phyloP scores from a whole-genome alignment of 208 protist genomes.

The Porcisia hertigi region DNA sequence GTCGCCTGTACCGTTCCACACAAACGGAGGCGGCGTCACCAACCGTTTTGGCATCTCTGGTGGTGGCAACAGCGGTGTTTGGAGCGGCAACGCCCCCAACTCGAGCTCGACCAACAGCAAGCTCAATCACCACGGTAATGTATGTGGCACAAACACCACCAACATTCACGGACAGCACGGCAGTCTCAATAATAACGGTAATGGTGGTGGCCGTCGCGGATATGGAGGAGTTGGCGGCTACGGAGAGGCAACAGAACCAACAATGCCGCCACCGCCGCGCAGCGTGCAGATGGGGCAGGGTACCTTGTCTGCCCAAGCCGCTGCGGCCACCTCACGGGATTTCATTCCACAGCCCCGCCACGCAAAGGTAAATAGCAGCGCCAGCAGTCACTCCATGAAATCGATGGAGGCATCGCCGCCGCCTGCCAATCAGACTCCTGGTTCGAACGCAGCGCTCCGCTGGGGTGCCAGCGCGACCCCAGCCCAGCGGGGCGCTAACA shows the following conservation, averaged over 20 bases:
- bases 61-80: slow-evolving; percentile 7
- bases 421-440: not conserved
- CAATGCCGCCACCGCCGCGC: slow-evolving; percentile 31
- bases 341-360: slow-evolving; percentile 33
- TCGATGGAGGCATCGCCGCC: slow-evolving; percentile 10
- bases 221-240: slow-evolving; percentile 3
- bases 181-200: slow-evolving; percentile 3
- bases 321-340: slow-evolving; percentile 9
- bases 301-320: slow-evolving; percentile 11
- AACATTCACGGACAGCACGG: slow-evolving; percentile 7
- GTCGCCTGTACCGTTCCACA: not conserved
- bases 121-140: slow-evolving; percentile 19
- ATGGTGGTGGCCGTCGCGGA: slow-evolving; percentile 10
- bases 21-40: not conserved
- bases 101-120: slow-evolving; percentile 13
- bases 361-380: slow-evolving; percentile 10
- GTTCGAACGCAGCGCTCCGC: slow-evolving; percentile 9
- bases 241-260: slow-evolving; percentile 12
- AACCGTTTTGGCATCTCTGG: slow-evolving; percentile 15
- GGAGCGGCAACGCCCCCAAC: slow-evolving; percentile 16
- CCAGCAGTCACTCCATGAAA: slow-evolving; percentile 2
- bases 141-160: slow-evolving; percentile 1
- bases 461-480: slow-evolving; percentile 22
- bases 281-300: slow-evolving; percentile 36
- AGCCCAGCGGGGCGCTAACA: slow-evolving; percentile 14